Evolutionary conservation across 2,329 filamentous ascomycete genomes (phyloP).

Genomic region (Penicillium sp.): DNA sequence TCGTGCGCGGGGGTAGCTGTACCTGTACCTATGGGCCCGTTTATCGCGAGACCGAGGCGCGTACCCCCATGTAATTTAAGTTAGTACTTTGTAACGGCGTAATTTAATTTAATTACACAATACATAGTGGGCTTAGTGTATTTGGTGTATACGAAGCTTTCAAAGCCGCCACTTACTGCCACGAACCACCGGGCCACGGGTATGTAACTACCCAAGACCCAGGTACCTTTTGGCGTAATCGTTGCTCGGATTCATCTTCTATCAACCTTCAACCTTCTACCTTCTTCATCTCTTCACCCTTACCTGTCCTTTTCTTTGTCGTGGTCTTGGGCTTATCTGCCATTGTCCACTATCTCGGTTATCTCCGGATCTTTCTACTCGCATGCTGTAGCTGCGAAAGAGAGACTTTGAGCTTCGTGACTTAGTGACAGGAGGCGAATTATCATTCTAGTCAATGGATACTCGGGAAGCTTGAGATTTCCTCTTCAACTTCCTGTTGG

Average conservation of each 20-base stretch:
- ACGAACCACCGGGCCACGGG: constrained; percentile 5
- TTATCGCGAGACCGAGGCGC: neutral
- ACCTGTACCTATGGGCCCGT: neutral
- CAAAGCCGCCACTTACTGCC: constrained; percentile 9
- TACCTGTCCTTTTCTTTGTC: constrained; percentile 4
- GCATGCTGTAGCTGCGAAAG: constrained; percentile 10
- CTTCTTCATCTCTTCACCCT: constrained; percentile 1
- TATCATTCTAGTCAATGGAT: constrained; percentile 15
- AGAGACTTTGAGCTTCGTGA: neutral
- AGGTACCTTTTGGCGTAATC: constrained; percentile 18
- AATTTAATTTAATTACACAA: neutral
- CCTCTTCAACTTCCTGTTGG: neutral
- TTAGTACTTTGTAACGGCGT: neutral
- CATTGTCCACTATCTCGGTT: constrained; percentile 30
- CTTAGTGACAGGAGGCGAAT: constrained; percentile 3
- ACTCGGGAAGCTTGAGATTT: constrained; percentile 7
- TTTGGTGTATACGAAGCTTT: neutral
- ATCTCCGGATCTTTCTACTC: constrained; percentile 31
- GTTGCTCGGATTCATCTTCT: constrained; percentile 3
- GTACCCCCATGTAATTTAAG: neutral
- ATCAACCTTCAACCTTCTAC: neutral
- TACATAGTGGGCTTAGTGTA: neutral
- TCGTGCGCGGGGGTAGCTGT: neutral
- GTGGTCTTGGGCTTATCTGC: constrained; percentile 19
- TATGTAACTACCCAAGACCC: constrained; percentile 11